Conservation (phyloP, 371 early-diverging fungal species). For the Syncephalastrum monosporum region DNA sequence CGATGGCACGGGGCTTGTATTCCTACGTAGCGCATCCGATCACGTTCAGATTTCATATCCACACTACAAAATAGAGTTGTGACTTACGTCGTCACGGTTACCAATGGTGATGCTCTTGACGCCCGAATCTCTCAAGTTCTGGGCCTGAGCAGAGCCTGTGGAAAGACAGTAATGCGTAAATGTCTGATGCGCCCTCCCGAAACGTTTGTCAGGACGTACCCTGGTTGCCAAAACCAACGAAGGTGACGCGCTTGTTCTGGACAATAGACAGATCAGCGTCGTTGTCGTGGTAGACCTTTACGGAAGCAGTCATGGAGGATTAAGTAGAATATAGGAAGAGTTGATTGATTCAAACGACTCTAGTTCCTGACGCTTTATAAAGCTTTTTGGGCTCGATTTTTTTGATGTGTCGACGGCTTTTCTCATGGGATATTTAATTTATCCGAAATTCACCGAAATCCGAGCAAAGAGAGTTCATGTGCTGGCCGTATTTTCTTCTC, state of each 20-base stretch:
- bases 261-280: slow-evolving; percentile 30
- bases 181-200: not conserved
- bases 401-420: too few relatives aligned
- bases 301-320: slow-evolving; percentile 8
- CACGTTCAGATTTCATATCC: not conserved
- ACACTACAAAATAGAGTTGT: too few relatives aligned
- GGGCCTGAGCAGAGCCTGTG: slow-evolving; percentile 23
- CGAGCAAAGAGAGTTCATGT: too few relatives aligned
- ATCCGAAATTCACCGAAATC: too few relatives aligned
- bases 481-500: too few relatives aligned
- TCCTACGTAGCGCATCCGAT: slow-evolving; percentile 6
- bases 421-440: too few relatives aligned
- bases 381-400: too few relatives aligned
- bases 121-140: slow-evolving; percentile 27
- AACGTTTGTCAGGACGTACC: slow-evolving; percentile 11
- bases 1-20: slow-evolving; percentile 25
- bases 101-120: slow-evolving; percentile 26
- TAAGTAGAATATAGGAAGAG: too few relatives aligned
- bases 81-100: slow-evolving; percentile 24
- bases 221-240: slow-evolving; percentile 30
- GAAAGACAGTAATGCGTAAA: not conserved
- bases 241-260: slow-evolving; percentile 29
- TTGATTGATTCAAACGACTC: too few relatives aligned
- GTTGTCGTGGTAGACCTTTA: slow-evolving; percentile 20
- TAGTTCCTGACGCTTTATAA: too few relatives aligned